phyloP scores from a whole-genome alignment of 495 filamentous ascomycete genomes.

The Aspergillus sparsus region DNA sequence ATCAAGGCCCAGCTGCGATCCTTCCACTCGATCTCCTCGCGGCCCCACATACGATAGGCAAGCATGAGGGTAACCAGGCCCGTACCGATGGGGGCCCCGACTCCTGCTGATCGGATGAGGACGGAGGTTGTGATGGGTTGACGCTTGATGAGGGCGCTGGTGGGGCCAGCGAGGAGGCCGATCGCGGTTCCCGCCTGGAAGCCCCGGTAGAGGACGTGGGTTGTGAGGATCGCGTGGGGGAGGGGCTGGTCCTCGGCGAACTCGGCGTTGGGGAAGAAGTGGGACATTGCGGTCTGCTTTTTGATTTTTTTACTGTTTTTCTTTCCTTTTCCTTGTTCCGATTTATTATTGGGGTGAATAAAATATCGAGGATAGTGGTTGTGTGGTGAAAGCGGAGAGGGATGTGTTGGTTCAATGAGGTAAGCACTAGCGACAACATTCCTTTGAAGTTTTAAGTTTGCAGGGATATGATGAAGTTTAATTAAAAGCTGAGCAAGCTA shows the following conservation, averaged over 20 bases:
- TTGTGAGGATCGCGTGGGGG: constrained; percentile 52
- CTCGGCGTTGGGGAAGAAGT: constrained; percentile 51
- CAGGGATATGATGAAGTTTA: too few species aligned
- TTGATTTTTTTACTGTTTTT: background rate
- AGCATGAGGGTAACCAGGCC: constrained; percentile 38
- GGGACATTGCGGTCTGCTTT: constrained; percentile 44
- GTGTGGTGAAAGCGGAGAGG: too few species aligned
- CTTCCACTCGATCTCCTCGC: constrained; percentile 62
- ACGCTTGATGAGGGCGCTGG: constrained; percentile 12
- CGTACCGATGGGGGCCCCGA: constrained; percentile 28
- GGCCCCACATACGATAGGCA: constrained; percentile 50
- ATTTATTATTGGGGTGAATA: too few species aligned
- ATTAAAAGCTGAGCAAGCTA: too few species aligned
- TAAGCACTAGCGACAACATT: too few species aligned
- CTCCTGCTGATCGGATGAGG: constrained; percentile 41
- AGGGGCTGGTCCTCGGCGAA: constrained; percentile 64
- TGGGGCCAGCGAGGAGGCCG: constrained; percentile 34
- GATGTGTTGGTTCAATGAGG: too few species aligned
- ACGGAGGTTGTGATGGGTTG: constrained; percentile 19
- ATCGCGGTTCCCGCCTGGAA: constrained; percentile 49
- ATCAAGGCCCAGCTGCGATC: constrained; percentile 61
- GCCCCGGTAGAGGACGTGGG: constrained; percentile 58
- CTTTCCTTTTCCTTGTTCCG: background rate
- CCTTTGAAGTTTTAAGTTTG: too few species aligned
- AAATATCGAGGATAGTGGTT: too few species aligned